These are phyloP conservation scores for Apiospora aurea DNA, from an alignment of 2,329 filamentous ascomycete species.

Conservation along the genomic window DNA sequence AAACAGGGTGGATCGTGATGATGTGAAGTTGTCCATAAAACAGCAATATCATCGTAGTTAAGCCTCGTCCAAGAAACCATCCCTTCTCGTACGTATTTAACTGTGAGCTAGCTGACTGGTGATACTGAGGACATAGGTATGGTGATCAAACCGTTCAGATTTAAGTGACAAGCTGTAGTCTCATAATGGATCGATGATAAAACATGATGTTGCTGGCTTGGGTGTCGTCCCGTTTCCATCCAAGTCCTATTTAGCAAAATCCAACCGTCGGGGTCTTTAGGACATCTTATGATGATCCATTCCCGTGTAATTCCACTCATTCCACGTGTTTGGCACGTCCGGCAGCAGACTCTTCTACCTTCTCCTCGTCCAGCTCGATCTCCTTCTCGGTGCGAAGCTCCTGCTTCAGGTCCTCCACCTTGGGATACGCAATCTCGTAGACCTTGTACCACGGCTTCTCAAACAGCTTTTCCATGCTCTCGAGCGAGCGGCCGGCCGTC, in stretches of 20 bases:
- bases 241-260: no score
- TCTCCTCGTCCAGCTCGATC: not conserved
- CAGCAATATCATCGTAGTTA: not conserved
- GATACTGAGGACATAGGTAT: no score
- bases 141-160: no score
- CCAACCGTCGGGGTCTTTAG: not conserved
- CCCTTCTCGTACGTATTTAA: not conserved
- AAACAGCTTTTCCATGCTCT: constrained; percentile 42
- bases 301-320: not conserved
- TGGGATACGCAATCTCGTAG: constrained; percentile 40
- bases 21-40: not conserved
- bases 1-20: not conserved
- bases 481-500: constrained; percentile 39
- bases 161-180: no score
- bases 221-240: no score
- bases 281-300: not conserved
- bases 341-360: not conserved
- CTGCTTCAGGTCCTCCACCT: constrained; percentile 32
- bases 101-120: no score
- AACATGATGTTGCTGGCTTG: no score
- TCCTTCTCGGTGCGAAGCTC: not conserved
- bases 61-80: not conserved
- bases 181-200: no score
- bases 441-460: constrained; percentile 41
- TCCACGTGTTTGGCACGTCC: constrained; percentile 1